These are phyloP conservation scores for Penicillium sp. DNA, from an alignment of 2,329 filamentous ascomycete genomes.

Conservation along the genomic window DNA sequence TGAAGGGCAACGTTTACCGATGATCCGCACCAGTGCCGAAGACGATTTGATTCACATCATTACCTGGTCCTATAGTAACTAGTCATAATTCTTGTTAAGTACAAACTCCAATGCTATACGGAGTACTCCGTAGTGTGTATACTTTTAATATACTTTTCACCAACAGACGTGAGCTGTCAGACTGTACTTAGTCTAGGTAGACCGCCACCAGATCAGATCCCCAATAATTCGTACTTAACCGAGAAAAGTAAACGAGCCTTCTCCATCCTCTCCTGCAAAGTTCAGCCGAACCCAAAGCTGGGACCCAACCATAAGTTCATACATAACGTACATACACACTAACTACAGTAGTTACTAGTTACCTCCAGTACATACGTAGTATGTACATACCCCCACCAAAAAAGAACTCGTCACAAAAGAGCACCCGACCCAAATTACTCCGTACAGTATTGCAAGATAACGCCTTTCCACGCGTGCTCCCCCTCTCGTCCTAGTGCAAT, in stretches of 20 bases:
- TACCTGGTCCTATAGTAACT: no score
- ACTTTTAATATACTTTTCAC: not conserved
- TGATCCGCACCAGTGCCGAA: no score
- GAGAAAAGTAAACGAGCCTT: not conserved
- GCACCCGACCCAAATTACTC: not conserved
- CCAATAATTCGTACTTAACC: not conserved
- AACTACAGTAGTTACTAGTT: no score
- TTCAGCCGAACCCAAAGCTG: not conserved
- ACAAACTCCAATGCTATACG: no score
- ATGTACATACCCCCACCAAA: not conserved
- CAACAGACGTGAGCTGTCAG: not conserved
- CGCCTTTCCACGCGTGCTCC: not conserved
- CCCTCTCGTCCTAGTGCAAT: not conserved
- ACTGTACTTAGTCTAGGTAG: no score
- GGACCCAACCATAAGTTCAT: no score
- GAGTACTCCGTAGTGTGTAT: no score
- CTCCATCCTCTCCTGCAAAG: not conserved
- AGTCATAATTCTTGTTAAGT: no score
- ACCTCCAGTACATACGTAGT: no score
- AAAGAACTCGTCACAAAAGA: constrained; percentile 2
- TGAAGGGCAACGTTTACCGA: no score
- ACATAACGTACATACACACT: no score
- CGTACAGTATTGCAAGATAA: not conserved
- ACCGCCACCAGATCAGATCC: not conserved
- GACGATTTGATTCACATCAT: no score